Conservation (phyloP, 495 filamentous ascomycete species). For the Delitschia confertaspora region DNA sequence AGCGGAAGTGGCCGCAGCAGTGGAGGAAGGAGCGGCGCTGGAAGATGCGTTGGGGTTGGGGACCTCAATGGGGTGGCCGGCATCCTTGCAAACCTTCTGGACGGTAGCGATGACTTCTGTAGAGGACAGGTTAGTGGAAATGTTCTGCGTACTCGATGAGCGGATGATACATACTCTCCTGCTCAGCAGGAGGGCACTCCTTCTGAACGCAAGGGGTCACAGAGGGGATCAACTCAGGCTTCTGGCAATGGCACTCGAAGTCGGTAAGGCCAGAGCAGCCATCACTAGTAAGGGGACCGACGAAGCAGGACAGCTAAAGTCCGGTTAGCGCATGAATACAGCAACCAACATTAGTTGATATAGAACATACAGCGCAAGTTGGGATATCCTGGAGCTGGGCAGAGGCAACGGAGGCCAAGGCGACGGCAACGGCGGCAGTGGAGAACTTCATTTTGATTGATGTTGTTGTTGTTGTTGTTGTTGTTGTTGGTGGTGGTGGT, state of each 20-base stretch:
- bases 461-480: background rate
- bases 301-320: conserved; percentile 39
- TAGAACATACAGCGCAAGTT: conserved; percentile 38
- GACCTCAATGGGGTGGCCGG: conserved; percentile 18
- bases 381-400: conserved; percentile 40
- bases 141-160: too few relatives aligned
- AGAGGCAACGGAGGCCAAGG: conserved; percentile 35
- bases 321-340: background rate
- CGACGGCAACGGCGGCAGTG: conserved; percentile 32
- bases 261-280: conserved; percentile 41
- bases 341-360: background rate
- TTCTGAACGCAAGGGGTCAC: conserved; percentile 42
- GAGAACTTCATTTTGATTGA: conserved; percentile 39
- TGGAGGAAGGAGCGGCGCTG: background rate
- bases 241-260: conserved; percentile 47
- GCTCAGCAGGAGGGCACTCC: conserved; percentile 36
- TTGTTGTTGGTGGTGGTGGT: too few relatives aligned
- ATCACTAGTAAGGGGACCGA: conserved; percentile 36
- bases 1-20: conserved; percentile 1
- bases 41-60: background rate
- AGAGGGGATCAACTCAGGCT: conserved; percentile 34
- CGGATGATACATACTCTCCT: conserved; percentile 36
- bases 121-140: background rate
- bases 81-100: conserved; percentile 13
- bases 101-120: conserved; percentile 16